phyloP scores from a whole-genome alignment of 441 rosid genomes.

The Cnidoscolus chayamansa region DNA sequence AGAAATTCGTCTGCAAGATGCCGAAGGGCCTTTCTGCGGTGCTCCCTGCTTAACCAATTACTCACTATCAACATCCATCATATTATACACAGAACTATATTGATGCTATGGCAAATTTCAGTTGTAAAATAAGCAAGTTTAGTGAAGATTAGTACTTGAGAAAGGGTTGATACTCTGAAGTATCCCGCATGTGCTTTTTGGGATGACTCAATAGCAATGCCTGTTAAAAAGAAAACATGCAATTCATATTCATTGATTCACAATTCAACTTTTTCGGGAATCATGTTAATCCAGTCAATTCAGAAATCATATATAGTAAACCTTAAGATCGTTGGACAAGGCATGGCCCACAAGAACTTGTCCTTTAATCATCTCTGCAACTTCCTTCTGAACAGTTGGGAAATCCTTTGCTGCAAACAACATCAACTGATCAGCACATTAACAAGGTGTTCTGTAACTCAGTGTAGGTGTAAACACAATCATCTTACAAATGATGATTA shows the following conservation, averaged over 20 bases:
- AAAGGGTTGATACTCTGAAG: slow-evolving; percentile 76
- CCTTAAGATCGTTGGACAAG: slow-evolving; percentile 93
- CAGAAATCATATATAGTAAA: slow-evolving; percentile 25
- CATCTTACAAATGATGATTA: background rate
- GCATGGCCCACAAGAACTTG: slow-evolving; percentile 91
- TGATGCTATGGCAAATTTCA: slow-evolving; percentile 14
- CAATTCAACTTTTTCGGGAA: background rate
- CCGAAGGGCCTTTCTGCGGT: slow-evolving; percentile 60
- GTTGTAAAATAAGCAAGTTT: slow-evolving; percentile 6
- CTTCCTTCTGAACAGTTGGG: slow-evolving; percentile 65
- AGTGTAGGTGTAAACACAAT: background rate
- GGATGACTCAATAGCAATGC: slow-evolving; percentile 80
- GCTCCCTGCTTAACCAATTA: slow-evolving; percentile 46
- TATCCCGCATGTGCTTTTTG: slow-evolving; percentile 71
- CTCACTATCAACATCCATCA: slow-evolving; percentile 8
- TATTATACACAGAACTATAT: background rate
- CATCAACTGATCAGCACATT: slow-evolving; percentile 6
- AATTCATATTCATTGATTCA: background rate
- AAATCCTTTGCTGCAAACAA: slow-evolving; percentile 74
- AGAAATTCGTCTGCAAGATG: slow-evolving; percentile 81
- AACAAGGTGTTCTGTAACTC: background rate
- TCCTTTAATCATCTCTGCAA: slow-evolving; percentile 76
- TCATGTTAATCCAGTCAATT: too few relatives aligned
- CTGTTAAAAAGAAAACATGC: slow-evolving; percentile 32
- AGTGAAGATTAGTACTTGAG: slow-evolving; percentile 43